Percentiles rank a stretch among this genome's conserved stretches.
These are phyloP conservation scores for Pyrenopolyporus hunteri DNA, from an alignment of 495 filamentous ascomycete species.

Conservation along the genomic window DNA sequence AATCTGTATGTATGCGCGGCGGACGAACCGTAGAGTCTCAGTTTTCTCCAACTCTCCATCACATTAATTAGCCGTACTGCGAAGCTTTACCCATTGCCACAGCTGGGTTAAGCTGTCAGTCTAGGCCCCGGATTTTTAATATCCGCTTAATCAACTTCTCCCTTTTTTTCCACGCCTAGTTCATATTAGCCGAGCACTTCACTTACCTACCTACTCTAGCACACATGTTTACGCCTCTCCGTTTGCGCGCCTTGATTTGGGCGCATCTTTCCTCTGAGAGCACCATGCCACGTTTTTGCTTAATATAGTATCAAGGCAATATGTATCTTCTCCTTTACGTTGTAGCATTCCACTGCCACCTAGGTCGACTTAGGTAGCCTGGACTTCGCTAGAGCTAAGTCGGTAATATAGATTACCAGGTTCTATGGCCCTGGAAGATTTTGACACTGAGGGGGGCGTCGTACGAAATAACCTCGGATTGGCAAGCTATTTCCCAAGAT, in stretches of 20 bases:
- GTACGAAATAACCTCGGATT: slow-evolving; percentile 10
- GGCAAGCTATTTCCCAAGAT: slow-evolving; percentile 5
- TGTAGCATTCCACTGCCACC: slow-evolving; percentile 10
- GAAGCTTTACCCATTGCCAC: slow-evolving; percentile 8
- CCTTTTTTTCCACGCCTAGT: slow-evolving; percentile 25
- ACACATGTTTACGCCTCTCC: slow-evolving; percentile 8
- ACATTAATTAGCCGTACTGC: slow-evolving; percentile 7
- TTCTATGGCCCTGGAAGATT: slow-evolving; percentile 12
- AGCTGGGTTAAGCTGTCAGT: slow-evolving; percentile 9
- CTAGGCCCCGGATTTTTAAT: slow-evolving; percentile 35
- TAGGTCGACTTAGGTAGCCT: slow-evolving; percentile 23
- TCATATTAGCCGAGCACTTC: slow-evolving; percentile 31
- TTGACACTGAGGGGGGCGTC: slow-evolving; percentile 13
- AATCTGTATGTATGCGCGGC: neutral
- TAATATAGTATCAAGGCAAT: slow-evolving; percentile 29
- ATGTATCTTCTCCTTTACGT: slow-evolving; percentile 13
- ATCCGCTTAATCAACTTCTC: slow-evolving; percentile 35
- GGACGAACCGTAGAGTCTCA: neutral
- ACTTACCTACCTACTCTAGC: slow-evolving; percentile 1
- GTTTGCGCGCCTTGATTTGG: slow-evolving; percentile 10
- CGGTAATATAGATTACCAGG: slow-evolving; percentile 28
- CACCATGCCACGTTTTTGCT: slow-evolving; percentile 25
- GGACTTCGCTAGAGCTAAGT: slow-evolving; percentile 19
- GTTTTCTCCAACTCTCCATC: slow-evolving; percentile 7
- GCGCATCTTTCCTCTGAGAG: slow-evolving; percentile 1